Base-by-base conservation (phyloP, 2,329 filamentous ascomycete genomes). In the Apiospora marii region DNA sequence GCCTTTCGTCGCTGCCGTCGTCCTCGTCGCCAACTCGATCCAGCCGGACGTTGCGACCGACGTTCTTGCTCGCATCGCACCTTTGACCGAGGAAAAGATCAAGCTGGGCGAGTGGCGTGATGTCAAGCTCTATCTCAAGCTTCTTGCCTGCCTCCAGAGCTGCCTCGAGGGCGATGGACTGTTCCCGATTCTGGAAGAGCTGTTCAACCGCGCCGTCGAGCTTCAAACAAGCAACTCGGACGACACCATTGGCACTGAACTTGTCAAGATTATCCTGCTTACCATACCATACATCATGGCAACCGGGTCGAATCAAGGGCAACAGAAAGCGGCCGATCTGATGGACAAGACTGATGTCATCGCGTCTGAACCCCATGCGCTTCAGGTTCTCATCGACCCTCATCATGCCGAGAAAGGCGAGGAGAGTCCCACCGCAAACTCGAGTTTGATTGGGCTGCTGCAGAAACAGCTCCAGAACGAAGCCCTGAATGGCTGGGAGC, bases 321-420 rank as follows among this genome's bases (percentile, higher is more conserved):
- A 92, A 77, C 88, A 93, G 75, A 93, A 93, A 79, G 95, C 94
- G 2, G 87, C 89, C 1, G 91, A 93, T 67, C 86, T 98, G 70
- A 91, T 99, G 81, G 94, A 97, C 76, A 98, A 97, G 86, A 98
- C 96, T 1, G 95, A 96, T 72, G 94, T 98, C 75, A 97, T 98
- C 77, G 95, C 96, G 14, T 94, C 93, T 2, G 95, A 96, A 74
- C 93, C 94, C 14, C 94, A 98, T 81, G 89, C 93, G 2, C 87
- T 98, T 48, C 95, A 98, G 80, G 87, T 91, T 41, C 85, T 98
- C 71, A 94, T 98, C 69, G 94, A 98, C 77, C 94, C 95, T 1
- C 98, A 96, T 80, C 90, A 90, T 70, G 87, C 87, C 6, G 90
- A 92, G 71, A 88, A 86, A 70, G 88, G 89, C 68, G 87, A 90